Base-by-base conservation (phyloP, 75 land plant species). In the Selaginella moellendorffii region DNA sequence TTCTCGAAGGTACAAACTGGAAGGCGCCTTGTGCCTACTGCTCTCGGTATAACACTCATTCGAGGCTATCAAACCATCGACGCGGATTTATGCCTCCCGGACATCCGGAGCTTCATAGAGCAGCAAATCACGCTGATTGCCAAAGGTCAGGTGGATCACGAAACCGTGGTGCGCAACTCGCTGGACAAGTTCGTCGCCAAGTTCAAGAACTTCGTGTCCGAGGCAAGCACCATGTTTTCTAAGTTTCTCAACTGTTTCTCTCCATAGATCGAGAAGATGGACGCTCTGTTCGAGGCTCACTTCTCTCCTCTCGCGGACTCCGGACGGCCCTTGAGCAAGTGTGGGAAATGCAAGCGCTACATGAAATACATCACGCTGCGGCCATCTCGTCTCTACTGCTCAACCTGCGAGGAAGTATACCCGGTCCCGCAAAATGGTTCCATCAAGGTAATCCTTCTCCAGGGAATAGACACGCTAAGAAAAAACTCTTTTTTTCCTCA, bases 1-100 rank as follows among this genome's bases (percentile, higher is more conserved):
- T n/a, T n/a, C n/a, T n/a, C n/a, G n/a, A n/a, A 91, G 95, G 97
- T 92, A 22, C 89, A 88, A 67, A 63, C 85, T 51, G 97, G 97
- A 21, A 82, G 97, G 68, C 82, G 78, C 54, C 68, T 92, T 61
- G 84, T 83, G 61, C 97, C 97, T 23, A 92, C 97, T 36, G 74
- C 82, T 1, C 71, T 92, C 25, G 97, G 97, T 36, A 83, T 83
- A 46, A 83, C 86, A 21, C 58, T 92, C 31, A 72, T 88, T 30
- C 70, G 97, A 70, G 97, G 97, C 22, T 92, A 92, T 71, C 97
- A 92, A 36, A 68, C 66, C 31, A 92, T 88, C 63, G 97, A 92
- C 74, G 81, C 88, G 59, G 97, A 92, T 60, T 74, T 92, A 0
- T 92, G 96, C 66, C 75, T 92, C 52, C 97, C 97, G 52, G 97